Evolutionary conservation across 129 eudicot species (phyloP), one percentile per base, ranked within the genome.

Genomic region (Lonicera japonica): DNA sequence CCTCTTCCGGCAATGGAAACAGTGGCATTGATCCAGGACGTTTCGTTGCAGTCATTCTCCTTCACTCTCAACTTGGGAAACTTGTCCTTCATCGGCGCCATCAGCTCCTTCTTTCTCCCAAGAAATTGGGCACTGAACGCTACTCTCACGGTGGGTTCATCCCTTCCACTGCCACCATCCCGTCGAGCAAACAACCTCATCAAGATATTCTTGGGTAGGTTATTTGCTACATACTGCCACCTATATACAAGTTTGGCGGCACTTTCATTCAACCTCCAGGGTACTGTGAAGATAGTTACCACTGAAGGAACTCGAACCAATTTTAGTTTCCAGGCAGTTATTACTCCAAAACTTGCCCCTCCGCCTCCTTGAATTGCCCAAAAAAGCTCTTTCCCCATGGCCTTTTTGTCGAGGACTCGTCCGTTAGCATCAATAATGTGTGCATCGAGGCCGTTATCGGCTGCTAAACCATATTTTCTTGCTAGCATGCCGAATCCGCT

Each of bases 351-450:
- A 24, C 68, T 63, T 18, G 68, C 68, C 11, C 56, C 68, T 17
- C 68, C 68, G 19, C 56, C 38, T 11, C 68, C 68, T 0, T 23
- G 34, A 12, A 63, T 8, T 16, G 68, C 68, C 68, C 68, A 63
- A 25, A 63, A 63, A 52, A 63, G 25, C 16, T 63, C 68, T 48
- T n/a, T n/a, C n/a, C n/a, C n/a, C n/a, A n/a, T n/a, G n/a, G n/a
- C n/a, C n/a, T n/a, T n/a, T n/a, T n/a, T 63, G 14, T 48, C 18
- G 0, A 63, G 68, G 12, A 63, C 18, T 2, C 22, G 22, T 22
- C 68, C 68, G 23, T 63, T 16, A 38, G 24, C 68, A 12, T 63
- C 68, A 25, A 63, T 47, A n/a, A n/a, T n/a, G n/a, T n/a, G n/a
- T n/a, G n/a, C n/a, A n/a, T n/a, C n/a, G n/a, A n/a, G n/a, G 34